Base-by-base conservation (phyloP, 2,329 filamentous ascomycete genomes). In the Fonsecaea erecta region DNA sequence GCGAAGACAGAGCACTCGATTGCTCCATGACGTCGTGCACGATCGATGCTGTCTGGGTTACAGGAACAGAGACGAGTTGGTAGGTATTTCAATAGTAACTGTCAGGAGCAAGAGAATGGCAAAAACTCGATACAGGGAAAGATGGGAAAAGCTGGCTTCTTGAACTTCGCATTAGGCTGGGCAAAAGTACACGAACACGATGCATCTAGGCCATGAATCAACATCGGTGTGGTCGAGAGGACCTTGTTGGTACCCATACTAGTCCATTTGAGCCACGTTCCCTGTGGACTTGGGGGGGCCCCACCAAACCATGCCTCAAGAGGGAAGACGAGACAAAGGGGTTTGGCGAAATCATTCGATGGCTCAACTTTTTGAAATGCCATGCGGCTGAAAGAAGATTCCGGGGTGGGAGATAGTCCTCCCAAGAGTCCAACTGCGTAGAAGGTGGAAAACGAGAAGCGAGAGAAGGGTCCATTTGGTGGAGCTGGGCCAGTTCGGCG, bases 341-440 rank as follows among this genome's bases (percentile, higher is more conserved):
- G 64, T 1, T 14, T 8, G 26, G 37, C 26, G 37, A 54, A 54
- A 35, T 61, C 48, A 59, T 53, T 43, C 35, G 52, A 43, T 30
- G 54, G 53, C 9, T n/a, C 21, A 51, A 30, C n/a, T 21, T 35
- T n/a, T 48, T 24, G 18, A 18, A 35, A 37, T 51, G 30, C 34
- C 28, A 62, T 66, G 66, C 66, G 63, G 66, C 66, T 66, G 66
- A 66, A 60, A 53, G 40, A 53, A 32, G 28, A 16, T 55, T 43
- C 35, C 46, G 48, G 55, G 51, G 34, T 30, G 24, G 16, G 35
- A 40, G 34, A 28, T 57, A 11, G n/a, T 26, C n/a, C 16, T 24
- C 6, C n/a, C 26, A 51, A 11, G 43, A 21, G 16, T 28, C n/a
- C 48, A 7, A 34, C 32, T 34, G 32, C 7, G 5, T 9, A 40